Evolutionary conservation across 75 land plant genomes (phyloP).

Genomic region (Chamaecyparis obtusa): DNA sequence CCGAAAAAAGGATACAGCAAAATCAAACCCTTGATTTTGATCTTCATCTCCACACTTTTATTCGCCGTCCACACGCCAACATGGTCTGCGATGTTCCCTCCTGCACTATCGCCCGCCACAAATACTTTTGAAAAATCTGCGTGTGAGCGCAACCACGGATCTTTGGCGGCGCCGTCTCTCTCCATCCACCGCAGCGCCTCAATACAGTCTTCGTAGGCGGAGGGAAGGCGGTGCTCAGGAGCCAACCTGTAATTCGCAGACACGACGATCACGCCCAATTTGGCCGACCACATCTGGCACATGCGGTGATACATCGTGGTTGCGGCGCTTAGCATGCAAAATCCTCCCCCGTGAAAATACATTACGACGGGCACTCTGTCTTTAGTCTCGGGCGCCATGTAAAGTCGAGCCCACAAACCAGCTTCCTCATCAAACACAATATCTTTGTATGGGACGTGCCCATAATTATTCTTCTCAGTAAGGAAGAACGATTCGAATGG

Average conservation of each 20-base stretch:
- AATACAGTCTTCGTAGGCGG: no score
- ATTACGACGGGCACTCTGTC: constrained; percentile 21
- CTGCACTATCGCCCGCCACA: no score
- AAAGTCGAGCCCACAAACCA: constrained; percentile 36
- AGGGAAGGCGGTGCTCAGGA: no score
- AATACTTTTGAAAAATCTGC: no score
- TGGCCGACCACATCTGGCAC: constrained; percentile 18
- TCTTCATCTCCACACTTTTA: no score
- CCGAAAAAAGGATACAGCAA: no score
- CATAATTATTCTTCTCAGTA: background rate
- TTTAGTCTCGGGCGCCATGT: constrained; percentile 10
- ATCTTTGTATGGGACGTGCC: constrained; percentile 16
- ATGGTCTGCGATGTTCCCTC: no score
- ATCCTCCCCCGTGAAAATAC: constrained; percentile 48
- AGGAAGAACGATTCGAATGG: background rate
- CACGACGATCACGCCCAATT: constrained; percentile 17
- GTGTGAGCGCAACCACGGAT: no score
- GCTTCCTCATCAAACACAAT: constrained; percentile 16
- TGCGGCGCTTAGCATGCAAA: constrained; percentile 20
- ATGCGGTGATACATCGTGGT: background rate
- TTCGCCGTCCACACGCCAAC: no score
- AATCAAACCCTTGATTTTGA: no score
- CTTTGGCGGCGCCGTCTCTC: no score
- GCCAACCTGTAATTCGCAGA: constrained; percentile 32
- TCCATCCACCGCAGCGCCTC: no score